These are phyloP conservation scores for Naganishia cerealis DNA, from an alignment of 1,284 basidiomycete species.

Conservation along the genomic window DNA sequence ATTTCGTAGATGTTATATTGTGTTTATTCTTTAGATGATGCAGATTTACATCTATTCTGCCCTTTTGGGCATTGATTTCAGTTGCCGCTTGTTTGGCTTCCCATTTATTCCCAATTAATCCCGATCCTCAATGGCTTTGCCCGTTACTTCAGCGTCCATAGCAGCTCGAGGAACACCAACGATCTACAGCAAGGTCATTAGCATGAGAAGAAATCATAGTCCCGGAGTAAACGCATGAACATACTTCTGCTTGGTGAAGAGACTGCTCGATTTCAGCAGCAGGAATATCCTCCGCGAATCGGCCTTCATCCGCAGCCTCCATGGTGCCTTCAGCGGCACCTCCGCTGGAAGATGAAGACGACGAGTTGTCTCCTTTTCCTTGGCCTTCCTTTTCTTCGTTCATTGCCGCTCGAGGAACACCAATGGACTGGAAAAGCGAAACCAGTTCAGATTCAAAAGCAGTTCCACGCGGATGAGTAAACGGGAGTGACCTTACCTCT, in stretches of 20 bases:
- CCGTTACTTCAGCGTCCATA: constrained; percentile 26
- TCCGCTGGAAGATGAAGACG: constrained; percentile 17
- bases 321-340: constrained; percentile 5
- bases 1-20: background rate
- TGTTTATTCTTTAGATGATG: constrained; percentile 1
- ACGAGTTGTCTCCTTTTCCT: background rate
- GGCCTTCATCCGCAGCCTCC: constrained; percentile 31
- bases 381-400: constrained; percentile 23
- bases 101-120: background rate
- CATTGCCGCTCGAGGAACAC: constrained; percentile 35
- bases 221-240: background rate
- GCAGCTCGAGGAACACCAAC: constrained; percentile 24
- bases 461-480: background rate
- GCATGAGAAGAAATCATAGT: background rate
- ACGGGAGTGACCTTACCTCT: constrained; percentile 35
- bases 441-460: background rate
- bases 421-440: constrained; percentile 26
- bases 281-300: constrained; percentile 30
- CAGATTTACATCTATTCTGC: background rate
- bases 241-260: constrained; percentile 39
- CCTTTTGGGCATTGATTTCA: background rate
- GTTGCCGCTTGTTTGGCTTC: background rate
- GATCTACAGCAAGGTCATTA: background rate
- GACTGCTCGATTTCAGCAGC: constrained; percentile 27
- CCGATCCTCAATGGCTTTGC: constrained; percentile 23